These are phyloP conservation scores for Leucocoprinus birnbaumii DNA, from an alignment of 768 basidiomycete species.

Conservation along the genomic window DNA sequence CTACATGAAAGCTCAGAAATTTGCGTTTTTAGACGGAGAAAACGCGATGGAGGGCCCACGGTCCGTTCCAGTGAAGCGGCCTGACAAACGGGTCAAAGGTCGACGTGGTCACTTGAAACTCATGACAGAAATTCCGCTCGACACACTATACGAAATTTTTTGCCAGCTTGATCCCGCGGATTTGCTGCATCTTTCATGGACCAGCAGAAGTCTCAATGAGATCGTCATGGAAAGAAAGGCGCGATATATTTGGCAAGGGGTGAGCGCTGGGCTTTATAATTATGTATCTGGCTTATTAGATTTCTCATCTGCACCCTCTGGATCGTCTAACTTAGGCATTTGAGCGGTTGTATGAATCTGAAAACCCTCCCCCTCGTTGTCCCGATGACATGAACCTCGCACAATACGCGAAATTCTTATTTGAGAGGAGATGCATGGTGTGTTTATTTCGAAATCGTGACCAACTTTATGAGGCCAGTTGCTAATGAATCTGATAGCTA, in stretches of 20 bases:
- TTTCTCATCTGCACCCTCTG: not conserved
- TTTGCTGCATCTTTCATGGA: constrained; percentile 34
- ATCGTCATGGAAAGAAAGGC: constrained; percentile 24
- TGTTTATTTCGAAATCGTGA: not conserved
- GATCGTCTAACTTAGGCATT: not conserved
- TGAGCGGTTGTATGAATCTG: not conserved
- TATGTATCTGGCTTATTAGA: not conserved
- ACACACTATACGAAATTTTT: constrained; percentile 36
- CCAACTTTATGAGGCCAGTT: not conserved
- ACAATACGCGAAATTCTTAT: not conserved
- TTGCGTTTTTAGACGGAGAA: too few relatives aligned
- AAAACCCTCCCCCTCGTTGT: not conserved
- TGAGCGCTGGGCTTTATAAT: constrained; percentile 7
- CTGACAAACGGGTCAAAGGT: constrained; percentile 12
- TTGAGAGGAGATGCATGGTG: constrained; percentile 3
- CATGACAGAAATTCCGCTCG: constrained; percentile 32
- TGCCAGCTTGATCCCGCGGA: constrained; percentile 34
- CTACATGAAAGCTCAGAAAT: too few relatives aligned
- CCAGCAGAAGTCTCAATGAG: constrained; percentile 29
- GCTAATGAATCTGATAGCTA: not conserved
- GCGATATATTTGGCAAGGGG: constrained; percentile 29
- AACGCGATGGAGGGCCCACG: too few relatives aligned
- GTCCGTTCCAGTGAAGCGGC: too few relatives aligned
- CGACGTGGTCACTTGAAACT: constrained; percentile 20
- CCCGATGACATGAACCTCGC: constrained; percentile 1